These are phyloP conservation scores for Globomyces pollinis-pini DNA, from an alignment of 192 early-diverging fungal species.

Conservation along the genomic window DNA sequence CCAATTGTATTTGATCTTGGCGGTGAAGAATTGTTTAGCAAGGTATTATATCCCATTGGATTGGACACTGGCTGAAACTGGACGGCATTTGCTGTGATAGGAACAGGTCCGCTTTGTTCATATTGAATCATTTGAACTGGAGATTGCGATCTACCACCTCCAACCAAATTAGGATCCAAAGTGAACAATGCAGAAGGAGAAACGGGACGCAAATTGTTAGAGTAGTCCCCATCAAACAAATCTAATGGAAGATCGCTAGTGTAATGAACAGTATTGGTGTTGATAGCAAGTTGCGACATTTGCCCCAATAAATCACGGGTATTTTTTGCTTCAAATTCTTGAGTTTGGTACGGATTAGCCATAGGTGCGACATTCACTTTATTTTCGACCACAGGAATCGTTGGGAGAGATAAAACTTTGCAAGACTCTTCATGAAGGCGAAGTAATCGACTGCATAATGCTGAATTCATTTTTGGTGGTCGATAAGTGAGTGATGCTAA, in stretches of 20 bases:
- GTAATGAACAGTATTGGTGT: not conserved
- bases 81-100: too few species aligned
- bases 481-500: constrained; percentile 91
- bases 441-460: not conserved
- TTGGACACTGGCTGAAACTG: too few species aligned
- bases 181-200: not conserved
- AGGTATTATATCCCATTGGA: too few species aligned
- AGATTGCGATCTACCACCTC: too few species aligned
- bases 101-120: too few species aligned
- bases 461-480: constrained; percentile 59
- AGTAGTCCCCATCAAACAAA: not conserved
- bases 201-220: not conserved
- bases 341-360: not conserved
- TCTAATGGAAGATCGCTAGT: constrained; percentile 2
- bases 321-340: not conserved
- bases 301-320: too few species aligned
- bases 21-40: too few species aligned
- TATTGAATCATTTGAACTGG: too few species aligned
- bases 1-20: too few species aligned
- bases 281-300: too few species aligned
- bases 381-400: not conserved
- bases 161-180: not conserved
- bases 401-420: not conserved
- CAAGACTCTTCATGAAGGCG: not conserved
- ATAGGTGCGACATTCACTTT: not conserved